Percentiles rank a stretch among this genome's conserved stretches.
Evolutionary conservation across 1,284 basidiomycete genomes (phyloP).

Genomic region (Schizopora paradoxa): DNA sequence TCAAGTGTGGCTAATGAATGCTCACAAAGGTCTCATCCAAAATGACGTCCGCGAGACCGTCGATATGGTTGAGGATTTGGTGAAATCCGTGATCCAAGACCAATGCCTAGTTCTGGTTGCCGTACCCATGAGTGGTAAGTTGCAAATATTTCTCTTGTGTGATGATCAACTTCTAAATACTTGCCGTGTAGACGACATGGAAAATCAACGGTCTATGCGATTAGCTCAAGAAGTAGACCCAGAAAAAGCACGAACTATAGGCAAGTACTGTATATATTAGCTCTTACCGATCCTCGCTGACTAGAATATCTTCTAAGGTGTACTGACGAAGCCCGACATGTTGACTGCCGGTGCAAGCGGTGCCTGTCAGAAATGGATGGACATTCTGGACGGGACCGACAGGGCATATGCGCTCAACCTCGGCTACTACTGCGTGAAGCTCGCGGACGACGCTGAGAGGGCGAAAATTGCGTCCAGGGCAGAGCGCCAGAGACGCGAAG

Average conservation of each 20-base stretch:
- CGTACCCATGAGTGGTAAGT: constrained; percentile 55
- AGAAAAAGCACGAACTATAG: constrained; percentile 53
- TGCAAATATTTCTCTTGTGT: background rate
- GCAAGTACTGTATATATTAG: too few relatives aligned
- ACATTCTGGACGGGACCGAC: constrained; percentile 51
- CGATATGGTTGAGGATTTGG: constrained; percentile 41
- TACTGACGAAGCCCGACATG: constrained; percentile 62
- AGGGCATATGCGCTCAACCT: constrained; percentile 44
- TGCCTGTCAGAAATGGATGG: constrained; percentile 41
- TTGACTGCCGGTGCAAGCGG: constrained; percentile 41
- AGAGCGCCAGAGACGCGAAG: constrained; percentile 37
- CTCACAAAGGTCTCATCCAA: constrained; percentile 51
- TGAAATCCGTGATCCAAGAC: constrained; percentile 39
- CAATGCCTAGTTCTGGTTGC: constrained; percentile 55
- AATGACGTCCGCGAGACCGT: constrained; percentile 42
- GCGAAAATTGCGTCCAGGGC: constrained; percentile 30
- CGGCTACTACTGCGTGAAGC: constrained; percentile 64
- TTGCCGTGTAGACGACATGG: constrained; percentile 57
- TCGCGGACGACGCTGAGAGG: constrained; percentile 57
- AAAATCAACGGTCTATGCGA: constrained; percentile 53
- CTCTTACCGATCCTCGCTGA: too few relatives aligned
- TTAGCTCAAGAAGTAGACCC: constrained; percentile 51
- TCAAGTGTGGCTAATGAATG: background rate
- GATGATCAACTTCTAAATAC: background rate
- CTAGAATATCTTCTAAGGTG: constrained; percentile 40